Evolutionary conservation across 2,329 filamentous ascomycete species (phyloP), one percentile per base, ranked within the genome.

Genomic region (Aspergillus carbonarius): DNA sequence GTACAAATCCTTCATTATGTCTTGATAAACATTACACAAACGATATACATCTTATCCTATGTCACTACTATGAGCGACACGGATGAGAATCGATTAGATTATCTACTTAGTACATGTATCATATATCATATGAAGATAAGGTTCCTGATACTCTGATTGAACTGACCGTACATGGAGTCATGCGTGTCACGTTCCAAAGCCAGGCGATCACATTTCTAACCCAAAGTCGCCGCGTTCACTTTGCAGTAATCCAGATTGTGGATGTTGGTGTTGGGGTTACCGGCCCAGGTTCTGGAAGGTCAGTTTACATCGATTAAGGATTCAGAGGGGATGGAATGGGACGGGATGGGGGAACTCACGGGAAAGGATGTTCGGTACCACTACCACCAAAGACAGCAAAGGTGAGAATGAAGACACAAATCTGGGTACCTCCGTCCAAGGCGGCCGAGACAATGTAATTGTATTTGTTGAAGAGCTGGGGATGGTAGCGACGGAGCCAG

Each of bases 301-400:
- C n/a, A n/a, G 18, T 15, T n/a, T 20, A 12, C 2, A 32, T 44
- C 32, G 44, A 25, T n/a, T n/a, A 30, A 3, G 5, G 3, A 40
- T 4, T 10, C 18, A 39, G 15, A 13, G 8, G 35, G 5, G 17
- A 23, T 3, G 18, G 20, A n/a, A n/a, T n/a, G n/a, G n/a, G n/a
- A n/a, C n/a, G 18, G 20, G 12, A 17, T 30, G 8, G n/a, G 25
- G 7, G 1, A 3, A 53, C 35, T 32, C 37, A 54, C 20, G 58
- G 58, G 23, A 60, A 60, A 12, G 58, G 49, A 37, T 56, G 25
- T 12, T 50, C 50, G 2, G 37, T 46, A 0, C 58, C 58, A 57
- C 58, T 57, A 0, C 54, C 58, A 1, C 58, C 58, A 6, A 60
- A 48, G 10, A 60, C 58, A 1, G 58, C 58, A 48, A 60, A 60